These are phyloP conservation scores for Tinospora cordifolia DNA, from an alignment of 164 flowering plant species.

Conservation along the genomic window DNA sequence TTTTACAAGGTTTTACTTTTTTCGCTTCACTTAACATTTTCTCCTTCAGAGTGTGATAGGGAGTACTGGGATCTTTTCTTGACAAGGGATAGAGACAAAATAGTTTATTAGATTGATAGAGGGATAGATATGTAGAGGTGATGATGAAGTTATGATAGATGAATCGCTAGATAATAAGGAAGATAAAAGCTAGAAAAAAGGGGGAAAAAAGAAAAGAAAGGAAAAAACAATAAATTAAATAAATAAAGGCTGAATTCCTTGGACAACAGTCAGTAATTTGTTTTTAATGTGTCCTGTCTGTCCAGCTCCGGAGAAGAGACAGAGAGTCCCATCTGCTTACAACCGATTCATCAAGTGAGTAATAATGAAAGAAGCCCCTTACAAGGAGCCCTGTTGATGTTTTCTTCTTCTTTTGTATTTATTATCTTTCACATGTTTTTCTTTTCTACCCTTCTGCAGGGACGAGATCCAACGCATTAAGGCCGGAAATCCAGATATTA, in stretches of 20 bases:
- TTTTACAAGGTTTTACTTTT: background rate
- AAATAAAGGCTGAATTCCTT: constrained; percentile 6
- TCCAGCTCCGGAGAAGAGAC: constrained; percentile 98
- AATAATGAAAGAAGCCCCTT: background rate
- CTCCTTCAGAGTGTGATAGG: constrained; percentile 3
- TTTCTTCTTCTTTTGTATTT: background rate
- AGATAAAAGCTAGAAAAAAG: background rate
- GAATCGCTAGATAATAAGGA: background rate
- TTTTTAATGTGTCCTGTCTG: constrained; percentile 25
- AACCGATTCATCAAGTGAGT: constrained; percentile 97
- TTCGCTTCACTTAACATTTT: background rate
- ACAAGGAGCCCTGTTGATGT: background rate
- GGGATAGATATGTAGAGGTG: constrained; percentile 13
- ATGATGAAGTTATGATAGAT: constrained; percentile 39
- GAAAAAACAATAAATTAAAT: no score
- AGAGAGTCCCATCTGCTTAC: constrained; percentile 99
- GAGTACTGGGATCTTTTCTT: background rate
- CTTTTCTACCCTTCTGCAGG: constrained; percentile 32
- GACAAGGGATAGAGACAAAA: background rate
- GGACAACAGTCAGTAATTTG: constrained; percentile 24
- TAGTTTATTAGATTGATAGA: constrained; percentile 1
- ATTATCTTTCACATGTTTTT: constrained; percentile 6
- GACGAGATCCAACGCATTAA: constrained; percentile 99
- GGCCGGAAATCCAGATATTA: constrained; percentile 92
- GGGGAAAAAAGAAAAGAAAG: background rate